Evolutionary conservation across 1,284 basidiomycete genomes (phyloP).

Genomic region (Melampsora americana): DNA sequence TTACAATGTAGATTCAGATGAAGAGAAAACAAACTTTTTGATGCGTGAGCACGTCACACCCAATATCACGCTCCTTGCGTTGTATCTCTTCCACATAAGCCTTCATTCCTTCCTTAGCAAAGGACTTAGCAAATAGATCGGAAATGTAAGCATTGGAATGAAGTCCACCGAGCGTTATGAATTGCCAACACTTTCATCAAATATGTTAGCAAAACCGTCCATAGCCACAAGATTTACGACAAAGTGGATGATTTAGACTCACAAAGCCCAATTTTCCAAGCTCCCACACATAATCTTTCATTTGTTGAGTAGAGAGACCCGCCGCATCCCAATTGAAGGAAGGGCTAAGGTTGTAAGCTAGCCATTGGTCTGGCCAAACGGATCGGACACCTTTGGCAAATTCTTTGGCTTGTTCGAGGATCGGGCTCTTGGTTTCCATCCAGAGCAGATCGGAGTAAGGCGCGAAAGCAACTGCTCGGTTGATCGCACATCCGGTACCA

Average conservation of each 20-base stretch:
- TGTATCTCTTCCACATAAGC: slow-evolving; percentile 82
- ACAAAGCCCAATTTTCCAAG: slow-evolving; percentile 78
- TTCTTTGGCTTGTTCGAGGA: slow-evolving; percentile 71
- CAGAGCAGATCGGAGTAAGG: slow-evolving; percentile 79
- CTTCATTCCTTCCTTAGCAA: slow-evolving; percentile 72
- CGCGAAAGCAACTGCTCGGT: slow-evolving; percentile 73
- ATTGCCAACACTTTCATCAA: slow-evolving; percentile 69
- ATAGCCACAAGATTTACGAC: slow-evolving; percentile 40
- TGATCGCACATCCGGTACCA: slow-evolving; percentile 78
- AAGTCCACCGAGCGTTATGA: slow-evolving; percentile 80
- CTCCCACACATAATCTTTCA: slow-evolving; percentile 87
- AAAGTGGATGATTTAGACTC: slow-evolving; percentile 34
- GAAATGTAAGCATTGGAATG: slow-evolving; percentile 78
- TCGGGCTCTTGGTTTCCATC: slow-evolving; percentile 84
- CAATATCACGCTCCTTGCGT: slow-evolving; percentile 81
- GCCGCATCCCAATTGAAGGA: slow-evolving; percentile 88
- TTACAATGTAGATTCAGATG: slow-evolving; percentile 27
- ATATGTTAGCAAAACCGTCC: slow-evolving; percentile 9
- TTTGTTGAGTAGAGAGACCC: slow-evolving; percentile 67
- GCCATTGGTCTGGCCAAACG: slow-evolving; percentile 65
- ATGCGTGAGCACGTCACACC: slow-evolving; percentile 55
- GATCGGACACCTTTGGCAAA: slow-evolving; percentile 75
- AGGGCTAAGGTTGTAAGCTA: slow-evolving; percentile 91
- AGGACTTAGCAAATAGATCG: slow-evolving; percentile 58
- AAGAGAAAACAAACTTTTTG: slow-evolving; percentile 47